Conservation (phyloP, 2,329 filamentous ascomycete species). For the Periglandula ipomoeae region DNA sequence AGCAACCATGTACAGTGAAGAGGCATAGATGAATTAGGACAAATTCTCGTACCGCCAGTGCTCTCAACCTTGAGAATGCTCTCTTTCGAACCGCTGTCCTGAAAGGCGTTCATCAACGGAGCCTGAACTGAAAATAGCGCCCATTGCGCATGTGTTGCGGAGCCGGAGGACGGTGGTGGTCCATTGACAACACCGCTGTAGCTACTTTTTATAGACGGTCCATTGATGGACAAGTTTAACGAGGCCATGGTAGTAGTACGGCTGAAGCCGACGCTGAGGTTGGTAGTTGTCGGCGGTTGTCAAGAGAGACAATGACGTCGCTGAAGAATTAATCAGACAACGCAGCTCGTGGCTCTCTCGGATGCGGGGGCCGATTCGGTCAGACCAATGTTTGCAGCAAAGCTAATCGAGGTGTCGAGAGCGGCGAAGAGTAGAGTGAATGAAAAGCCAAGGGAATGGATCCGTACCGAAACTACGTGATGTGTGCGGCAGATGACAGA, state of each 20-base stretch:
- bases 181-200: conserved; percentile 52
- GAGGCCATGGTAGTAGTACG: conserved; percentile 53
- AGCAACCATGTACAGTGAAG: conserved; percentile 9
- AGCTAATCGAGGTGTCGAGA: not conserved
- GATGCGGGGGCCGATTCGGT: not conserved
- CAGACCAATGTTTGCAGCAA: not conserved
- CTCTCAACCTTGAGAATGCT: conserved; percentile 91
- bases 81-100: conserved; percentile 77
- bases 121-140: conserved; percentile 89
- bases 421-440: not conserved
- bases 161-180: conserved; percentile 44
- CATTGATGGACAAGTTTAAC: conserved; percentile 70
- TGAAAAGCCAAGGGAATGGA: not conserved
- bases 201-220: conserved; percentile 76
- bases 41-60: conserved; percentile 76
- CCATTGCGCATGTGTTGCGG: conserved; percentile 84
- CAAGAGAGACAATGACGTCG: conserved; percentile 2
- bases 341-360: conserved; percentile 1
- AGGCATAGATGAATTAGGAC: too few relatives aligned
- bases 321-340: not conserved
- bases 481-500: not conserved
- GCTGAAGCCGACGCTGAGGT: not conserved
- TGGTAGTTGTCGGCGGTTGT: not conserved
- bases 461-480: not conserved
- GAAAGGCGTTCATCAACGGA: conserved; percentile 86